Evolutionary conservation across 1,284 basidiomycete genomes (phyloP), one percentile per base, ranked within the genome.

Genomic region (Pseudozyma thailandica): DNA sequence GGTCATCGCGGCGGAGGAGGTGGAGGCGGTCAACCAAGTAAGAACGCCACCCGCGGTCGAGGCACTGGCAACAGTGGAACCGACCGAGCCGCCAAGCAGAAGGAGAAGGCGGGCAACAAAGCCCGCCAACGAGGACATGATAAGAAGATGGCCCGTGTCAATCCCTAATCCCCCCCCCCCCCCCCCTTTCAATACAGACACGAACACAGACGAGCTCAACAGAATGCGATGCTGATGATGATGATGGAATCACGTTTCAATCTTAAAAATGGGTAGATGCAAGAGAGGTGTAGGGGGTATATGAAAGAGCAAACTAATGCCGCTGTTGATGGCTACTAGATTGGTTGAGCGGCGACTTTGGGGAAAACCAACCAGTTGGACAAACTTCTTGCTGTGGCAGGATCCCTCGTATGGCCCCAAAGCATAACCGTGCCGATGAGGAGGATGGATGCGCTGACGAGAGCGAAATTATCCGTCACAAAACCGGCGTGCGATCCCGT

Each of bases 41-140:
- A 58, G 35, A 59, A 58, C 26, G 51, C 58, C 20, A 58, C 55
- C 6, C 54, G 70, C 16, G 64, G 60, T n/a, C 28, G 60, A 21
- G 58, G 70, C 20, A 68, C 64, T 1, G 65, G 66, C 28, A 65
- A 74, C 55, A 69, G 65, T 25, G 47, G 42, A 27, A 61, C 50
- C 26, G 66, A 68, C 23, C 54, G 72, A 9, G 52, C 56, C 4
- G 66, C 68, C 6, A 66, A 66, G 30, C 62, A 66, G 21, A 74
- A 74, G 50, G 72, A 74, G 44, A 74, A 64, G n/a, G 55, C 59
- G 8, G 72, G 72, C 25, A 72, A 72, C 59, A 62, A 68, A 20
- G 70, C 64, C 6, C 43, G 70, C 13, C 63, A 68, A 13, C 38
- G 27, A 13, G 70, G 70, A 1, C 59, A 68, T 45, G 70, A 72